Percentiles rank a stretch among this genome's conserved stretches.
phyloP scores from a whole-genome alignment of 2,329 filamentous ascomycete genomes.

The Elsinoe perseae region DNA sequence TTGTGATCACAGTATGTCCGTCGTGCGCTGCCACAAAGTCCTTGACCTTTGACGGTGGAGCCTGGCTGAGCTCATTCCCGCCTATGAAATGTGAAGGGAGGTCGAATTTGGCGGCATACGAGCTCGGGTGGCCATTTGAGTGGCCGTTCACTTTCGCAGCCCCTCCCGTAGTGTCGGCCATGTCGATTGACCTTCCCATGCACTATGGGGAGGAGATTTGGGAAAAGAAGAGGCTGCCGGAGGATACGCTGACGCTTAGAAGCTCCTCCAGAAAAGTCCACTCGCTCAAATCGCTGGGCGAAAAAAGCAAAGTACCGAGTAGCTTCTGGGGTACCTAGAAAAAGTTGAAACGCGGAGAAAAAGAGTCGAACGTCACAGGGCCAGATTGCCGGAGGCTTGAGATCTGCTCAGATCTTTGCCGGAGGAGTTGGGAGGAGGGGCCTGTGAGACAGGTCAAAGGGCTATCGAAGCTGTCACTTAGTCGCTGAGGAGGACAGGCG shows the following conservation, averaged over 20 bases:
- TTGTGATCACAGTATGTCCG: conserved; percentile 97
- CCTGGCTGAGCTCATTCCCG: conserved; percentile 77
- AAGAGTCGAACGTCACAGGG: conserved; percentile 14
- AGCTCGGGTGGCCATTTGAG: conserved; percentile 49
- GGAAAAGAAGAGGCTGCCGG: background rate
- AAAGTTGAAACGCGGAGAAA: conserved; percentile 16
- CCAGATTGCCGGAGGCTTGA: background rate
- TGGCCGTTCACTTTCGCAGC: conserved; percentile 29
- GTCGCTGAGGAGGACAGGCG: conserved; percentile 12
- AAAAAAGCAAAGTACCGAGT: conserved; percentile 10
- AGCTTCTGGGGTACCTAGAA: conserved; percentile 15
- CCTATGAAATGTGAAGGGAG: conserved; percentile 93
- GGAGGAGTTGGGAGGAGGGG: background rate
- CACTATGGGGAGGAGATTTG: conserved; percentile 10
- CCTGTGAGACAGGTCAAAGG: background rate
- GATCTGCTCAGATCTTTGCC: conserved; percentile 1
- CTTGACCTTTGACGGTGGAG: conserved; percentile 79
- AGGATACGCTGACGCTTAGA: background rate
- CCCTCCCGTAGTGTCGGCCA: conserved; percentile 36
- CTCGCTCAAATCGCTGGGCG: conserved; percentile 6
- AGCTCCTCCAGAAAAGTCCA: background rate
- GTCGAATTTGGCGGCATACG: conserved; percentile 72
- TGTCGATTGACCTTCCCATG: conserved; percentile 29
- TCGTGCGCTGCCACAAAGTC: conserved; percentile 87
- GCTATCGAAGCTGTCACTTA: conserved; percentile 9